A percentile compares a stretch with the other conserved stretches of the same genome.
Conservation (phyloP, 2,329 filamentous ascomycete species). For the Sarocladium oryzae region DNA sequence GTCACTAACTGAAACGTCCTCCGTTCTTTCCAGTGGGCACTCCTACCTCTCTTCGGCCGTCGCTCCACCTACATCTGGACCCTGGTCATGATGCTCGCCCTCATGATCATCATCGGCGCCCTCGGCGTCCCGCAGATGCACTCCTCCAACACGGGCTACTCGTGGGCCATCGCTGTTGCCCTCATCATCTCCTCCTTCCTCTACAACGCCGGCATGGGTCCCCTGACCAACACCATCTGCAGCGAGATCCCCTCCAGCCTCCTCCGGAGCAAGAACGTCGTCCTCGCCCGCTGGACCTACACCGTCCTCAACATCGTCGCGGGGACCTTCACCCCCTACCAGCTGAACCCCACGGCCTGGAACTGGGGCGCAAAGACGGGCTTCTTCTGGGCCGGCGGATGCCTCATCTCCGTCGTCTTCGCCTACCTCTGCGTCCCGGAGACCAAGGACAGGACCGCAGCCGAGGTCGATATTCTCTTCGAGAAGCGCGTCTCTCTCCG, state of each 20-base stretch:
- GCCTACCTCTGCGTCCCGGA: conserved; percentile 61
- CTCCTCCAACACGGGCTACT: conserved; percentile 4
- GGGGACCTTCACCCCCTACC: conserved; percentile 27
- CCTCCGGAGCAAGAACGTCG: conserved; percentile 35
- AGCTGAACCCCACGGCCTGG: conserved; percentile 26
- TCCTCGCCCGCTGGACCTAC: conserved; percentile 32
- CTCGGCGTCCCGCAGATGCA: conserved; percentile 10
- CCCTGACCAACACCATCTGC: conserved; percentile 33
- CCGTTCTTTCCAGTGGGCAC: conserved; percentile 10
- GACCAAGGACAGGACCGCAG: conserved; percentile 9
- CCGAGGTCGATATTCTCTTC: conserved; percentile 1
- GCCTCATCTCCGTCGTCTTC: conserved; percentile 54
- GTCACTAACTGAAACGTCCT: background rate
- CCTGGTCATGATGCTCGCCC: conserved; percentile 9
- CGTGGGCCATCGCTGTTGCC: conserved; percentile 11
- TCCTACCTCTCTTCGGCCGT: conserved; percentile 12
- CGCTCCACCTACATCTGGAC: conserved; percentile 12
- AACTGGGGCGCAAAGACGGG: conserved; percentile 31
- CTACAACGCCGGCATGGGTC: conserved; percentile 33
- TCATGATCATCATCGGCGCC: conserved; percentile 11
- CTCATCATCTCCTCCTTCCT: conserved; percentile 13
- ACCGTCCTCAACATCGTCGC: conserved; percentile 33
- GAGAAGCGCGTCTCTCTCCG: background rate
- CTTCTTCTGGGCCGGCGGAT: conserved; percentile 24
- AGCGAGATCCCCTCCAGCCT: conserved; percentile 30